phyloP scores from a whole-genome alignment of 2,329 filamentous ascomycete species.

The Ophiostoma perfectum region DNA sequence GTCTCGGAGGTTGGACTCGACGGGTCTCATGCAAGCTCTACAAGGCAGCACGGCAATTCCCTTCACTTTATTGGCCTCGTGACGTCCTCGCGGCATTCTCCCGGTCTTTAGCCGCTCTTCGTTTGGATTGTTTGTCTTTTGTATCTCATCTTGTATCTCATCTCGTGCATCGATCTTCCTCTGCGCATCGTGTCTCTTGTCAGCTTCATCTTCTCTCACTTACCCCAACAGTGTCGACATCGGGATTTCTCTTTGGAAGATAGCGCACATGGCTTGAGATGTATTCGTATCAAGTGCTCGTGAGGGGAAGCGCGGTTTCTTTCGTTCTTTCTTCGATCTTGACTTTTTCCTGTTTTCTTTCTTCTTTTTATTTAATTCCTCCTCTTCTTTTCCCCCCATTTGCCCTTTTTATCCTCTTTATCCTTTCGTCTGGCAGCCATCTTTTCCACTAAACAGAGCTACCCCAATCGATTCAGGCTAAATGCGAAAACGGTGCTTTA shows the following conservation, averaged over 20 bases:
- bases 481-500: not conserved
- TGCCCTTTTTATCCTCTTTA: constrained; percentile 11
- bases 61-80: not conserved
- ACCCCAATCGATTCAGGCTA: constrained; percentile 13
- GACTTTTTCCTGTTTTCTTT: not conserved
- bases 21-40: too few species aligned
- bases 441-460: constrained; percentile 15
- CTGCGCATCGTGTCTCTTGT: not conserved
- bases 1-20: not conserved
- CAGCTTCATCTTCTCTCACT: not conserved
- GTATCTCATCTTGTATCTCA: not conserved
- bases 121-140: not conserved
- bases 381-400: not conserved
- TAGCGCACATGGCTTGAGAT: not conserved
- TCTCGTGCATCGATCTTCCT: not conserved
- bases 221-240: not conserved
- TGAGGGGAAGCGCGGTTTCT: not conserved
- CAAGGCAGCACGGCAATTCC: not conserved
- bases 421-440: not conserved
- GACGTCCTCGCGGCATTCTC: not conserved
- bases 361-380: not conserved
- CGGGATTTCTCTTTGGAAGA: not conserved
- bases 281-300: too few species aligned
- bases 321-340: not conserved
- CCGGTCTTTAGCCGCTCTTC: constrained; percentile 11